Percentiles rank a stretch among this genome's conserved stretches.
Evolutionary conservation across 306 rosid genomes (phyloP).

Genomic region (Malus sylvestris): DNA sequence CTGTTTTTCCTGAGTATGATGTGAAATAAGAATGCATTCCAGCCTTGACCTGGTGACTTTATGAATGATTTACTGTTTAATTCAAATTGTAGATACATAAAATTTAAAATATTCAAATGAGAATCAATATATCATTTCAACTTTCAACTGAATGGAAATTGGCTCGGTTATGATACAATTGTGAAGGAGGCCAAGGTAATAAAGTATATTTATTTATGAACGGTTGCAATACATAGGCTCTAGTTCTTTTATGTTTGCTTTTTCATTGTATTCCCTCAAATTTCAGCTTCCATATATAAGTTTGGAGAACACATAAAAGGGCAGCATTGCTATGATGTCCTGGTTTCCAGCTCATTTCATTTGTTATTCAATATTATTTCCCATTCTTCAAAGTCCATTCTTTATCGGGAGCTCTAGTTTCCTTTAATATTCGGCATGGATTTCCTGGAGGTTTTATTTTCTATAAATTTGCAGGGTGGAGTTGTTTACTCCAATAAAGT

Average conservation of each 20-base stretch:
- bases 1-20: not conserved
- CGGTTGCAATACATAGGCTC: not conserved
- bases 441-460: not conserved
- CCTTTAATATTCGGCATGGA: constrained; percentile 10
- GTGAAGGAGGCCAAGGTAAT: not conserved
- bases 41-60: not conserved
- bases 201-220: not conserved
- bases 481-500: constrained; percentile 76
- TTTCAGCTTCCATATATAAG: not conserved
- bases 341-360: not conserved
- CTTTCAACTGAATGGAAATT: not conserved
- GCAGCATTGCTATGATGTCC: not conserved
- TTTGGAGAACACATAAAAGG: not conserved
- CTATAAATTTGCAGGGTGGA: constrained; percentile 64
- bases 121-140: not conserved
- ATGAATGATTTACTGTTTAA: not conserved
- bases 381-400: too few species aligned
- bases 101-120: too few species aligned
- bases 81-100: too few species aligned
- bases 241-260: not conserved
- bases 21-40: not conserved
- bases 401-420: not conserved
- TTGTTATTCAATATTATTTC: too few species aligned
- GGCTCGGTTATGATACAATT: not conserved
- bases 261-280: not conserved